Conservation (phyloP, 2,329 filamentous ascomycete species). For the Xylogone sp. region DNA sequence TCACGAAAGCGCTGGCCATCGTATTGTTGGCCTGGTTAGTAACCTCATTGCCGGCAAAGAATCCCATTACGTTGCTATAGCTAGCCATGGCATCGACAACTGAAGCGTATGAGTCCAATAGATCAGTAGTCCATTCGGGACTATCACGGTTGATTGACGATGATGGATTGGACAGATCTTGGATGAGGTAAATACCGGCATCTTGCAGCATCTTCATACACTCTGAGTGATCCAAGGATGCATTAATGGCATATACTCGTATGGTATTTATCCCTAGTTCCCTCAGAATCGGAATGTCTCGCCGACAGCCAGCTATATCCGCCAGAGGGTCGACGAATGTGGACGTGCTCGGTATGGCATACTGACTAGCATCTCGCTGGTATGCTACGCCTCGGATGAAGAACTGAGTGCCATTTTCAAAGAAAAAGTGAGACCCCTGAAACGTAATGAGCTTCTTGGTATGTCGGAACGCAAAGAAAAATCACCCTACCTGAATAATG, state of each 20-base stretch:
- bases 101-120: slow-evolving; percentile 76
- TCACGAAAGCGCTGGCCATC: slow-evolving; percentile 86
- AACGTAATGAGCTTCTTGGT: background rate
- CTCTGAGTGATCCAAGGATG: slow-evolving; percentile 67
- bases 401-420: slow-evolving; percentile 70
- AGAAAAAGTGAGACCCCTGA: slow-evolving; percentile 30
- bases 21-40: slow-evolving; percentile 89
- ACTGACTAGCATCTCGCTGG: slow-evolving; percentile 71
- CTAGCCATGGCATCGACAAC: slow-evolving; percentile 79
- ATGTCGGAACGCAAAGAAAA: background rate
- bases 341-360: slow-evolving; percentile 32
- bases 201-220: slow-evolving; percentile 83
- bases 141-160: slow-evolving; percentile 80
- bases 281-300: slow-evolving; percentile 78
- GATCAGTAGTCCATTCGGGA: slow-evolving; percentile 72
- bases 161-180: slow-evolving; percentile 79
- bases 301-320: slow-evolving; percentile 66
- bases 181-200: slow-evolving; percentile 91
- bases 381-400: slow-evolving; percentile 95
- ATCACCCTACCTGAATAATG: slow-evolving; percentile 36
- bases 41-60: slow-evolving; percentile 98
- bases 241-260: slow-evolving; percentile 91
- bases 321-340: slow-evolving; percentile 66
- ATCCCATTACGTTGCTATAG: slow-evolving; percentile 91
- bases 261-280: slow-evolving; percentile 86